Evolutionary conservation across 192 early-diverging fungal genomes (phyloP).

Genomic region (Umbelopsis sp.): DNA sequence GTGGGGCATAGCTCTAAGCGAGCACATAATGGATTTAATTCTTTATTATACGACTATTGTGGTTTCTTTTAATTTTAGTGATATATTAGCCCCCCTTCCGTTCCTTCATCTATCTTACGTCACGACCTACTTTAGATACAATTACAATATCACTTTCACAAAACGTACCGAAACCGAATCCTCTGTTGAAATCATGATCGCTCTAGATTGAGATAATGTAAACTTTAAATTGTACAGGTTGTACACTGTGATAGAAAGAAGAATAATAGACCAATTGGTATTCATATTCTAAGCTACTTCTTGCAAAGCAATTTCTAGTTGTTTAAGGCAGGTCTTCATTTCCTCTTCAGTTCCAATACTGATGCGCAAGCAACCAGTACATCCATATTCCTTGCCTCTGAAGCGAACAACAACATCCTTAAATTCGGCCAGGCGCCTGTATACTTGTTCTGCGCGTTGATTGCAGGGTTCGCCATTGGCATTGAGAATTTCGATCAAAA

Average conservation of each 20-base stretch:
- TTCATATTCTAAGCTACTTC: not conserved
- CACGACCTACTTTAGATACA: no score
- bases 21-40: no score
- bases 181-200: not conserved
- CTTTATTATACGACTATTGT: no score
- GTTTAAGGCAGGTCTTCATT: slow-evolving; percentile 68
- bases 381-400: slow-evolving; percentile 91
- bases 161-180: not conserved
- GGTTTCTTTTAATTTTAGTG: no score
- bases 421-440: slow-evolving; percentile 82
- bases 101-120: no score
- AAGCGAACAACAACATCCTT: slow-evolving; percentile 92
- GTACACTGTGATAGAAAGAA: not conserved
- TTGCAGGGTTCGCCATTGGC: slow-evolving; percentile 66
- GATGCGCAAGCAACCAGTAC: slow-evolving; percentile 90
- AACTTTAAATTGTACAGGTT: not conserved
- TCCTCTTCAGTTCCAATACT: slow-evolving; percentile 91
- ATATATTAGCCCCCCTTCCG: no score
- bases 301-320: slow-evolving; percentile 44
- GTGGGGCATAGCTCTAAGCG: no score
- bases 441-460: slow-evolving; percentile 70
- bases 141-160: no score
- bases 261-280: not conserved
- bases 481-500: slow-evolving; percentile 82
- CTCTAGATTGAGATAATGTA: not conserved